phyloP scores from a whole-genome alignment of 192 early-diverging fungal species.

The Coemansia sp. region DNA sequence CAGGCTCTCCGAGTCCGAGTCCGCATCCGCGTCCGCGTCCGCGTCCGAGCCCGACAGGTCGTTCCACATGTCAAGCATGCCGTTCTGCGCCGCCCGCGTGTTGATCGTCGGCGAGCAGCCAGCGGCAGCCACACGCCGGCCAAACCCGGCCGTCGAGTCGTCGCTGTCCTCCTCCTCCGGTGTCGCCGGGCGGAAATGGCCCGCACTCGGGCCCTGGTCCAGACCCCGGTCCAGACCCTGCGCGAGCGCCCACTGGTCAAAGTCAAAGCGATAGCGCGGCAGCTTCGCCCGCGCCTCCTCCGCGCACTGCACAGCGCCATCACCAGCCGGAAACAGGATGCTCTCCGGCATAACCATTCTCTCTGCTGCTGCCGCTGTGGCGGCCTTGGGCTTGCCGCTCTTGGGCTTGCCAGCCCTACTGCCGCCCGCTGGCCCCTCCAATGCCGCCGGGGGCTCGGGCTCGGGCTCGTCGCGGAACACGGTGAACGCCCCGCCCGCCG shows the following conservation, averaged over 20 bases:
- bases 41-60: constrained; percentile 24
- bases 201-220: background rate
- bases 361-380: constrained; percentile 5
- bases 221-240: no score
- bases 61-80: constrained; percentile 48
- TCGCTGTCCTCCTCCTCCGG: constrained; percentile 13
- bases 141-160: background rate
- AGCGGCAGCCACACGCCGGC: constrained; percentile 3
- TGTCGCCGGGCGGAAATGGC: background rate
- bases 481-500: constrained; percentile 18
- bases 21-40: constrained; percentile 13
- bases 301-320: constrained; percentile 26
- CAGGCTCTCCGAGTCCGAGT: constrained; percentile 16
- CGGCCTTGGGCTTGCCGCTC: constrained; percentile 1
- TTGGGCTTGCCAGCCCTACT: background rate
- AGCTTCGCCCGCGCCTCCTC: constrained; percentile 35
- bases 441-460: background rate
- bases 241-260: constrained; percentile 6
- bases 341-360: constrained; percentile 31
- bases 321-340: constrained; percentile 27
- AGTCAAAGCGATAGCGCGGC: constrained; percentile 25
- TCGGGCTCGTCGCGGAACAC: constrained; percentile 26
- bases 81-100: constrained; percentile 34
- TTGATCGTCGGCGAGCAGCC: constrained; percentile 43
- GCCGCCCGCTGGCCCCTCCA: background rate